A percentile compares a stretch with the other conserved stretches of the same genome.
Conservation (phyloP, 1,284 basidiomycete genomes). For the Ganoderma sinense region DNA sequence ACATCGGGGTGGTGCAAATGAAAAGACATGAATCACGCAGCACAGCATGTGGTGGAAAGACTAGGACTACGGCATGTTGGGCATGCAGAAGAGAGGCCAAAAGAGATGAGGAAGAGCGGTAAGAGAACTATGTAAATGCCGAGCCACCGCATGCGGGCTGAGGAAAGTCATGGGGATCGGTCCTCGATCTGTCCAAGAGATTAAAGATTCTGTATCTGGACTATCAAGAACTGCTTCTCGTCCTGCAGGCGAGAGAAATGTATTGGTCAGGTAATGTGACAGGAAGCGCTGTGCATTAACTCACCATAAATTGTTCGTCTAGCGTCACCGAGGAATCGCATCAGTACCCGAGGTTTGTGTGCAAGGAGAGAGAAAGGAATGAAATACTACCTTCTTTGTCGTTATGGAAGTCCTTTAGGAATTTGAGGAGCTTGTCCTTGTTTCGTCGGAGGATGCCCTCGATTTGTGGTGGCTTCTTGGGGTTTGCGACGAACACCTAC, state of each 20-base stretch:
- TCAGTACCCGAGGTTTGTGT: slow-evolving; percentile 4
- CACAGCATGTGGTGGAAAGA: slow-evolving; percentile 18
- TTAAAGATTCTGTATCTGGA: slow-evolving; percentile 85
- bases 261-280: background rate
- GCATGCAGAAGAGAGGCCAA: background rate
- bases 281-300: slow-evolving; percentile 32
- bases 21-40: slow-evolving; percentile 12
- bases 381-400: slow-evolving; percentile 87
- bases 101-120: slow-evolving; percentile 7
- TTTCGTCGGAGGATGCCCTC: slow-evolving; percentile 92
- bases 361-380: background rate
- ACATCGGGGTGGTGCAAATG: slow-evolving; percentile 18
- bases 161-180: background rate
- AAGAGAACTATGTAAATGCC: slow-evolving; percentile 13
- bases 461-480: slow-evolving; percentile 97
- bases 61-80: slow-evolving; percentile 1
- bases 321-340: slow-evolving; percentile 4
- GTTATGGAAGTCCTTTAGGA: slow-evolving; percentile 95
- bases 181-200: slow-evolving; percentile 5
- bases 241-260: slow-evolving; percentile 56
- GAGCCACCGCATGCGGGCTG: slow-evolving; percentile 16
- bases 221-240: slow-evolving; percentile 96
- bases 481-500: slow-evolving; percentile 98
- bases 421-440: slow-evolving; percentile 91
- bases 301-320: slow-evolving; percentile 94